phyloP scores from a whole-genome alignment of 495 filamentous ascomycete genomes.

The Trichocladium uniseriatum region DNA sequence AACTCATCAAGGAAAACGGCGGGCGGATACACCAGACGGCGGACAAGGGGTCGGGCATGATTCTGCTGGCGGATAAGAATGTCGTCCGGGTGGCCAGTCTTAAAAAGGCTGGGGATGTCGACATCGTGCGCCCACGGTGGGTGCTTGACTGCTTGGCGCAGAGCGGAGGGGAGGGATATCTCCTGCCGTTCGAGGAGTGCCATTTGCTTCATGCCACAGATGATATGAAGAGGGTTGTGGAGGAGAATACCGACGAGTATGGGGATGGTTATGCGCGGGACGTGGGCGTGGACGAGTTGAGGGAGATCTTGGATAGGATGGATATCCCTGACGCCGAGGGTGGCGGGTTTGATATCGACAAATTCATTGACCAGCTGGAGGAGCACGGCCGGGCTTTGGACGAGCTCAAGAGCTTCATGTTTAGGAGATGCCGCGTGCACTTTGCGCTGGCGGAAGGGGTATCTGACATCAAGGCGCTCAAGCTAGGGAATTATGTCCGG shows the following conservation, averaged over 20 bases:
- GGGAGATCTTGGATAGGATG: conserved; percentile 44
- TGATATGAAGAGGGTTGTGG: conserved; percentile 20
- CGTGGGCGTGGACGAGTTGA: conserved; percentile 55
- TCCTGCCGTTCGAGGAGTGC: conserved; percentile 40
- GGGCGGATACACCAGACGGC: conserved; percentile 73
- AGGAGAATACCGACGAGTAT: conserved; percentile 58
- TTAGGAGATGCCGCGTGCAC: conserved; percentile 50
- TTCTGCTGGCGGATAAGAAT: conserved; percentile 73
- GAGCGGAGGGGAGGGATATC: conserved; percentile 45
- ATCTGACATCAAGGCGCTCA: conserved; percentile 15
- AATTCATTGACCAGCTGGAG: conserved; percentile 47
- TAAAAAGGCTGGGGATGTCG: conserved; percentile 55
- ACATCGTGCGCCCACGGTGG: conserved; percentile 77
- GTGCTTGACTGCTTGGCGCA: conserved; percentile 73
- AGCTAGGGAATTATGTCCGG: conserved; percentile 38
- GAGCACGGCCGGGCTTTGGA: conserved; percentile 43
- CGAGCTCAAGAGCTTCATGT: conserved; percentile 54
- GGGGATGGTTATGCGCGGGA: conserved; percentile 80
- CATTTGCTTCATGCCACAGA: conserved; percentile 41
- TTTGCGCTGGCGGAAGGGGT: conserved; percentile 30
- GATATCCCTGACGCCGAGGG: conserved; percentile 9
- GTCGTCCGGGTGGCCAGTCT: conserved; percentile 81
- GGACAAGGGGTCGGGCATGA: conserved; percentile 46
- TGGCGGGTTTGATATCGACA: conserved; percentile 25
- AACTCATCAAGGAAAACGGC: conserved; percentile 77